Evolutionary conservation across 2,329 filamentous ascomycete species (phyloP).

Genomic region (Beauveria australis): DNA sequence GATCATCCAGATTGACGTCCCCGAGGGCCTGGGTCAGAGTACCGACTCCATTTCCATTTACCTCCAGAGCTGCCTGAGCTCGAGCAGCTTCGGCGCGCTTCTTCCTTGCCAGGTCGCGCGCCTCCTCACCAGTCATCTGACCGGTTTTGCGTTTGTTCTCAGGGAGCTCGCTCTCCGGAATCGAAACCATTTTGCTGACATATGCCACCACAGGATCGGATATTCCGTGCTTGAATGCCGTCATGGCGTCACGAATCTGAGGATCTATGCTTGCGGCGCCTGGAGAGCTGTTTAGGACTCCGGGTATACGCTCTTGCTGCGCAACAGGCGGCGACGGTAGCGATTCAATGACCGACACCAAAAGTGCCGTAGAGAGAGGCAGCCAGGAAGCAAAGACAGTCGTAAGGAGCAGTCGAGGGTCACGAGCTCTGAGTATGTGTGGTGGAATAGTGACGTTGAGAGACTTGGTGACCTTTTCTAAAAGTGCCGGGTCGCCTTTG

Average conservation of each 20-base stretch:
- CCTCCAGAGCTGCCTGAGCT: constrained; percentile 54
- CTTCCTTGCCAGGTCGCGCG: constrained; percentile 74
- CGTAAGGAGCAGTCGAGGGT: constrained; percentile 74
- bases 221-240: constrained; percentile 62
- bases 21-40: constrained; percentile 54
- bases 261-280: constrained; percentile 63
- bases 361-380: constrained; percentile 80
- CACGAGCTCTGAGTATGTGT: constrained; percentile 76
- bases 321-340: constrained; percentile 76
- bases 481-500: constrained; percentile 70
- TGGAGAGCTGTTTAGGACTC: constrained; percentile 70
- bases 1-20: constrained; percentile 50
- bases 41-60: constrained; percentile 37
- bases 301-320: constrained; percentile 72
- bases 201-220: constrained; percentile 82
- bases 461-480: constrained; percentile 94
- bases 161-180: constrained; percentile 85
- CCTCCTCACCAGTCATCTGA: constrained; percentile 79
- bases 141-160: constrained; percentile 69
- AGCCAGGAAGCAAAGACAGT: constrained; percentile 86
- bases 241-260: constrained; percentile 69
- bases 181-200: constrained; percentile 95
- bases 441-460: constrained; percentile 74
- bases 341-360: constrained; percentile 91
- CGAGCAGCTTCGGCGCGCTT: constrained; percentile 84